Percentiles rank a stretch among this genome's conserved stretches.
Conservation (phyloP, 306 rosid genomes). For the Sicyos baderoa region DNA sequence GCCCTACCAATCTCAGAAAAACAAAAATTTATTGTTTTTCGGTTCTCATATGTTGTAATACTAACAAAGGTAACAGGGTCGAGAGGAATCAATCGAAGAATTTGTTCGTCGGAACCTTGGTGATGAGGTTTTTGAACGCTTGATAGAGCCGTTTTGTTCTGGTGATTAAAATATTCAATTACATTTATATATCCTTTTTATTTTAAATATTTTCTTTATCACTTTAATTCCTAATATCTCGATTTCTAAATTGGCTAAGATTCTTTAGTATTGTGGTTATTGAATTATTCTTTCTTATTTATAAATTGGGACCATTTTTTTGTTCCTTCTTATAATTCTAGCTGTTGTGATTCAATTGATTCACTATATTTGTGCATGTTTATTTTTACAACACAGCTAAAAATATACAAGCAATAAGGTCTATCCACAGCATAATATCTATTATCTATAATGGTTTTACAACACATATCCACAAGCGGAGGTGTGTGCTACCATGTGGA, state of each 20-base stretch:
- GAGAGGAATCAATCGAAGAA: conserved; percentile 89
- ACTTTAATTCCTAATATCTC: background rate
- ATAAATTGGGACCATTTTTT: background rate
- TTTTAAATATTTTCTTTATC: conserved; percentile 9
- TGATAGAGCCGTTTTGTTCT: conserved; percentile 97
- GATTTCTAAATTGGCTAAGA: background rate
- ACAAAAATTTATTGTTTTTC: conserved; percentile 4
- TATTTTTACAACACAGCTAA: background rate
- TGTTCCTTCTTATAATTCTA: background rate
- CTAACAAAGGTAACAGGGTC: conserved; percentile 94
- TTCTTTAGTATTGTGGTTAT: conserved; percentile 1
- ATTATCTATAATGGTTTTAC: too few species aligned
- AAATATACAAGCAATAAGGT: background rate
- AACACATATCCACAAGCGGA: too few species aligned
- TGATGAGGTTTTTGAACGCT: conserved; percentile 91
- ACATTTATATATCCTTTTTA: background rate
- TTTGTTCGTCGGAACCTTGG: conserved; percentile 96
- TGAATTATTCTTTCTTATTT: background rate
- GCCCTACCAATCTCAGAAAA: conserved; percentile 11
- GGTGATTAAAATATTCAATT: conserved; percentile 34
- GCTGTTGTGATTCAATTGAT: background rate
- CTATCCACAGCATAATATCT: background rate
- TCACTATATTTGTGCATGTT: background rate
- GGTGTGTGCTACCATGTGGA: too few species aligned
- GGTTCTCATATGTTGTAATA: conserved; percentile 53